Evolutionary conservation across 305 asterid species (phyloP).

Genomic region (Fraxinus paxiana): DNA sequence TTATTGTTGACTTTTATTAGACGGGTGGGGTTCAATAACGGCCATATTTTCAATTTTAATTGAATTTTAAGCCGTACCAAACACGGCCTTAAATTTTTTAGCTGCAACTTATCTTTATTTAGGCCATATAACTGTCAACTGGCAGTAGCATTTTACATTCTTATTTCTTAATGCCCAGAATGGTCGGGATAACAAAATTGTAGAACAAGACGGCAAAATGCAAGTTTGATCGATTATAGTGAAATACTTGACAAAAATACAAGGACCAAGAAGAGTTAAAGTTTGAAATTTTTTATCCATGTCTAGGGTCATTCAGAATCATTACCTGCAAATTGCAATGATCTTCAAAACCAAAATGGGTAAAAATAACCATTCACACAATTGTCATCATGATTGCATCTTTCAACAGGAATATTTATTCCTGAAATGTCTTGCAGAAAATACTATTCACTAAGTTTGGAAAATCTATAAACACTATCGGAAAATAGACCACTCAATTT

Average conservation of each 20-base stretch:
- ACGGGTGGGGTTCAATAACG: too few relatives aligned
- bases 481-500: neutral
- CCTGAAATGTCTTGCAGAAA: neutral
- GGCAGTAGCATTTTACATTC: neutral
- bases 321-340: neutral
- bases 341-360: neutral
- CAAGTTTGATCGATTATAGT: neutral
- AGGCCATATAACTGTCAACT: neutral
- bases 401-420: neutral
- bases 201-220: neutral
- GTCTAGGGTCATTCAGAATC: neutral
- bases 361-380: neutral
- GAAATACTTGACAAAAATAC: neutral
- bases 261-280: neutral
- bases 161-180: neutral
- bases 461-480: neutral
- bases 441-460: neutral
- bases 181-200: neutral
- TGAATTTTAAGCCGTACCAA: too few relatives aligned
- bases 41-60: too few relatives aligned
- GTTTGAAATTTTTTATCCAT: neutral
- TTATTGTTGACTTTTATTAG: too few relatives aligned
- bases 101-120: neutral
- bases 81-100: too few relatives aligned
- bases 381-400: neutral